phyloP scores from a whole-genome alignment of 441 rosid genomes.

The Pelargonium fulgidum region DNA sequence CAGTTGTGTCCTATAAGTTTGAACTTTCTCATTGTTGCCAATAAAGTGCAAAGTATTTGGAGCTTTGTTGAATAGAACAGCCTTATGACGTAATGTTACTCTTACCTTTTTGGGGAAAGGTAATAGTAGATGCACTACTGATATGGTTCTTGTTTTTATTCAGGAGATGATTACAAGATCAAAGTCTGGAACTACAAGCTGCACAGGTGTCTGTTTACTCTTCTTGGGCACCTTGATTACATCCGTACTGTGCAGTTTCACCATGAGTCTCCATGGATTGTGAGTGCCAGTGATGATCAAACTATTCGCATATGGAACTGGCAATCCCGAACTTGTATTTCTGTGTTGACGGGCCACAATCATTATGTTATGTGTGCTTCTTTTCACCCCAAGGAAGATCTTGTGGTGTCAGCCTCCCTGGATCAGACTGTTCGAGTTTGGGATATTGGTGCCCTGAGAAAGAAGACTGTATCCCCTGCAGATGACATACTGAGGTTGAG shows the following conservation, averaged over 20 bases:
- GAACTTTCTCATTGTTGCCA: too few relatives aligned
- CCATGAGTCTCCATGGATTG: conserved; percentile 82
- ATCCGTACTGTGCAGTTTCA: conserved; percentile 86
- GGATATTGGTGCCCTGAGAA: conserved; percentile 82
- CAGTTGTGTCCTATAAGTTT: too few relatives aligned
- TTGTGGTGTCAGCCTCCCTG: conserved; percentile 80
- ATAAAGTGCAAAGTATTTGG: too few relatives aligned
- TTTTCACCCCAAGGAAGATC: conserved; percentile 88
- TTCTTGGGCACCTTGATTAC: conserved; percentile 84
- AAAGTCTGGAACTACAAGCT: conserved; percentile 83
- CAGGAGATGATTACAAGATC: conserved; percentile 80
- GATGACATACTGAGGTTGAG: conserved; percentile 76
- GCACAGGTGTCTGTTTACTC: conserved; percentile 76
- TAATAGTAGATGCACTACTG: neutral
- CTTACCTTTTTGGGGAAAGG: neutral
- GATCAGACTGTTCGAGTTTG: conserved; percentile 66
- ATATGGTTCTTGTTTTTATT: conserved; percentile 15
- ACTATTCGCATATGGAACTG: conserved; percentile 88
- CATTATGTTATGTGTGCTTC: conserved; percentile 95
- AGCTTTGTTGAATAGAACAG: too few relatives aligned
- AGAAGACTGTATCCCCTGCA: conserved; percentile 80
- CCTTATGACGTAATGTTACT: too few relatives aligned
- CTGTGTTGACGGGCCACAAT: conserved; percentile 79
- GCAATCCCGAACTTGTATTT: conserved; percentile 81
- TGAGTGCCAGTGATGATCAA: conserved; percentile 89